A percentile compares a stretch with the other conserved stretches of the same genome.
phyloP scores from a whole-genome alignment of 805 yeast species.

The Lipomyces sp. region DNA sequence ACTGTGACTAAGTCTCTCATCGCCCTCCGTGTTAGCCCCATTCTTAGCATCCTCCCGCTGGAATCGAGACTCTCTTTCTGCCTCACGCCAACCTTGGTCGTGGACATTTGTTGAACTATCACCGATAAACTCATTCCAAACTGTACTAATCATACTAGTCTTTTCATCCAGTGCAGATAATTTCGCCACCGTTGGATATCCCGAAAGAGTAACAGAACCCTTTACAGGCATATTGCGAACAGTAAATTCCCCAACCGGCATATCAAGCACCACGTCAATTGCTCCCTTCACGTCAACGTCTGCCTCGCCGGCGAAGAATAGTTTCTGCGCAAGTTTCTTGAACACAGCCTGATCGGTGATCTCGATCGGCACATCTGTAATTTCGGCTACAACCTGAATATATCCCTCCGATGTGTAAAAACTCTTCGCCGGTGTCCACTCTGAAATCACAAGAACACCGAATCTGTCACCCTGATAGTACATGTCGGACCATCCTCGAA shows the following conservation, averaged over 20 bases:
- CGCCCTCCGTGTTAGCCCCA: background rate
- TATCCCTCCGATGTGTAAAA: constrained; percentile 32
- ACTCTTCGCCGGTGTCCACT: constrained; percentile 34
- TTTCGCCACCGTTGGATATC: constrained; percentile 2
- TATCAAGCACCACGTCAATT: constrained; percentile 33
- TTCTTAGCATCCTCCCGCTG: background rate
- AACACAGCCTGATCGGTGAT: constrained; percentile 37
- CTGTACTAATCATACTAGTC: background rate
- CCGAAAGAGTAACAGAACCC: constrained; percentile 27
- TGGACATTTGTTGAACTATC: background rate
- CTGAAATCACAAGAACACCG: constrained; percentile 32
- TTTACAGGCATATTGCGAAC: constrained; percentile 33
- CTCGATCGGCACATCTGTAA: constrained; percentile 36
- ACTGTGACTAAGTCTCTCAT: too few species aligned
- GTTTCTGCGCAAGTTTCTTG: constrained; percentile 27
- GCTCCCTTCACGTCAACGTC: constrained; percentile 34
- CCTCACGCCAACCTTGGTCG: background rate
- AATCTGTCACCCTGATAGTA: constrained; percentile 32
- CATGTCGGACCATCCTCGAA: constrained; percentile 35
- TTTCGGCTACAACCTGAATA: constrained; percentile 36
- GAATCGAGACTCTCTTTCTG: background rate
- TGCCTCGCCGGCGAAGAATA: constrained; percentile 36
- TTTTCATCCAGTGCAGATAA: background rate
- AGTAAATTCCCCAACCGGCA: constrained; percentile 32
- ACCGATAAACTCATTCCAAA: background rate